Evolutionary conservation across 768 basidiomycete species (phyloP).

Genomic region (Austroboletus festivus): DNA sequence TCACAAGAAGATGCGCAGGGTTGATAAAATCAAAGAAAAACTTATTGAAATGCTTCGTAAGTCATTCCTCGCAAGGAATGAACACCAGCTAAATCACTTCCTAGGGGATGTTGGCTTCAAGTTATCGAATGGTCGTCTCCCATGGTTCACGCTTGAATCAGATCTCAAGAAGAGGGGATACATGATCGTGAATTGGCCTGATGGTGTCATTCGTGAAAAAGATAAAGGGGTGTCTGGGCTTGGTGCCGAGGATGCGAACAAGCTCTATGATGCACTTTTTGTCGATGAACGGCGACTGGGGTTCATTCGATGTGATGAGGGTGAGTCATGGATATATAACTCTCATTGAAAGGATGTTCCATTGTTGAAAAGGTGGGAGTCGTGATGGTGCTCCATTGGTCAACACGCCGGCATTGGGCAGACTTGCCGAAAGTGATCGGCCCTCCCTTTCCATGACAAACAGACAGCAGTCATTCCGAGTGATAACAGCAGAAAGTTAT

Average conservation of each 20-base stretch:
- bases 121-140: slow-evolving; percentile 1
- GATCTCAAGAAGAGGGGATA: slow-evolving; percentile 5
- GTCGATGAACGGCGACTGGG: background rate
- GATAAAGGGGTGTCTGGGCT: slow-evolving; percentile 7
- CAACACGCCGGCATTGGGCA: background rate
- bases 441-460: background rate
- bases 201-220: background rate
- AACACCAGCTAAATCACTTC: accelerated
- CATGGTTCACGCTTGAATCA: slow-evolving; percentile 12
- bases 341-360: background rate
- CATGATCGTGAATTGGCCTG: slow-evolving; percentile 7
- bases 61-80: background rate
- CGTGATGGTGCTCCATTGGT: accelerated
- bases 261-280: slow-evolving; percentile 10
- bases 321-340: background rate
- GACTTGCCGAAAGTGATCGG: background rate
- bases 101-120: slow-evolving; percentile 8
- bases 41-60: slow-evolving; percentile 9
- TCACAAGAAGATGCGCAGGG: background rate
- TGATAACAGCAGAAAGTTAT: slow-evolving; percentile 1
- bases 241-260: slow-evolving; percentile 4
- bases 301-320: background rate
- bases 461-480: background rate
- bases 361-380: background rate
- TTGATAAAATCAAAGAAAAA: slow-evolving; percentile 2